These are phyloP conservation scores for Neurospora terricola DNA, from an alignment of 495 filamentous ascomycete species.

Conservation along the genomic window DNA sequence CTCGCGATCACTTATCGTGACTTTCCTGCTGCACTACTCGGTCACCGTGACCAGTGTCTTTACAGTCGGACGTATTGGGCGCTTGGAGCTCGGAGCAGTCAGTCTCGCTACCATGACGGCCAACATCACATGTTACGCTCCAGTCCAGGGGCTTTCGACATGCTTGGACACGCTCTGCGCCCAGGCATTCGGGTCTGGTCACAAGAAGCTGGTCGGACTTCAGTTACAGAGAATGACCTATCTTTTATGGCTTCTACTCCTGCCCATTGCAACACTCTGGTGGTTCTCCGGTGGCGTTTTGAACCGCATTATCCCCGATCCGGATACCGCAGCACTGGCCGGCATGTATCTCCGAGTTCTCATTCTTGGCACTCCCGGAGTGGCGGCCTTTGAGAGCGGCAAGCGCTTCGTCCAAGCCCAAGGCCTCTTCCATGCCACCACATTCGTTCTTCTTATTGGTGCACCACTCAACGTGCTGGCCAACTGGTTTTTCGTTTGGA, in stretches of 20 bases:
- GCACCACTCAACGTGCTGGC: slow-evolving; percentile 57
- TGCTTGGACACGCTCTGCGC: slow-evolving; percentile 64
- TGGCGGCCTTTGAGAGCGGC: slow-evolving; percentile 56
- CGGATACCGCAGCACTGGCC: slow-evolving; percentile 50
- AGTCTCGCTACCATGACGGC: slow-evolving; percentile 59
- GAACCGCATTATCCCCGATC: slow-evolving; percentile 47
- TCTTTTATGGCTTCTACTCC: slow-evolving; percentile 50
- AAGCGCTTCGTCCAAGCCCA: slow-evolving; percentile 68
- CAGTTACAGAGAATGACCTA: slow-evolving; percentile 62
- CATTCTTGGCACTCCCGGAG: slow-evolving; percentile 56
- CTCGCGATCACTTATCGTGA: slow-evolving; percentile 51
- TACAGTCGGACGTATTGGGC: slow-evolving; percentile 54
- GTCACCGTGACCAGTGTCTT: slow-evolving; percentile 61
- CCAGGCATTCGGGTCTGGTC: slow-evolving; percentile 64
- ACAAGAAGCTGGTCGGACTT: slow-evolving; percentile 57
- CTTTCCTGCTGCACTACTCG: slow-evolving; percentile 64
- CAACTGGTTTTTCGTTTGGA: slow-evolving; percentile 64
- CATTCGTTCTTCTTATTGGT: slow-evolving; percentile 54
- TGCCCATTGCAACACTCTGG: slow-evolving; percentile 57
- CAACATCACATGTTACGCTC: slow-evolving; percentile 61
- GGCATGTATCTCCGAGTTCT: slow-evolving; percentile 58
- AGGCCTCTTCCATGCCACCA: slow-evolving; percentile 57
- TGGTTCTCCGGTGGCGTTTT: slow-evolving; percentile 46
- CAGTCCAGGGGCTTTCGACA: slow-evolving; percentile 61
- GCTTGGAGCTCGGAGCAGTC: slow-evolving; percentile 53